Evolutionary conservation across 228 moss, liverwort and hornwort species (phyloP).

Genomic region (Sphagnum magellanicum): DNA sequence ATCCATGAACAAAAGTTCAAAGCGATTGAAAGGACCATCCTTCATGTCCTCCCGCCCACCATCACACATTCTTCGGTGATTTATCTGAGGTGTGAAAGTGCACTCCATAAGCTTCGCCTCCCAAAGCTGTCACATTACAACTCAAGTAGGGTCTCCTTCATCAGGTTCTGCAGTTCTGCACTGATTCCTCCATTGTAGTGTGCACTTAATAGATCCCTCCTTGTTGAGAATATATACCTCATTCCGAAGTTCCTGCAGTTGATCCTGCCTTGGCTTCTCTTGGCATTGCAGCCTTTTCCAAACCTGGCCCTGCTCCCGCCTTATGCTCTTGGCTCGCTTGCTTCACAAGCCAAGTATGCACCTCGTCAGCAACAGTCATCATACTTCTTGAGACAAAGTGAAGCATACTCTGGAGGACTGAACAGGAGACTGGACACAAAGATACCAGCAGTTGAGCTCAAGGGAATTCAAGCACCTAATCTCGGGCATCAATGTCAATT

Average conservation of each 20-base stretch:
- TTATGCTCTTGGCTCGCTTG: conserved; percentile 82
- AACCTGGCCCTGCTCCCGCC: conserved; percentile 61
- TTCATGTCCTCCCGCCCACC: conserved; percentile 20
- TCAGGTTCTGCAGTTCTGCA: neutral
- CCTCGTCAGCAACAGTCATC: neutral
- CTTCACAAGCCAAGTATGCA: conserved; percentile 34
- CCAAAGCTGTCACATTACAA: conserved; percentile 51
- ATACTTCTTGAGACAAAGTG: neutral
- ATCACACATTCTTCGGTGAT: conserved; percentile 32
- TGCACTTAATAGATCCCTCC: too few relatives aligned
- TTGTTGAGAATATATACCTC: conserved; percentile 36
- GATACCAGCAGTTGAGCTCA: neutral
- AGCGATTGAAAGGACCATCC: conserved; percentile 60
- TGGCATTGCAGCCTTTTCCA: conserved; percentile 80
- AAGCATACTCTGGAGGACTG: neutral
- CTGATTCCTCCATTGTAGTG: too few relatives aligned
- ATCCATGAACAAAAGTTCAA: conserved; percentile 89
- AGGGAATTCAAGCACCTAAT: conserved; percentile 40
- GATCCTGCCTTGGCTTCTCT: conserved; percentile 73
- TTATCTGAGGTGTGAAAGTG: conserved; percentile 94
- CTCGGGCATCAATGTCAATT: conserved; percentile 69
- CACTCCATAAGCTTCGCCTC: conserved; percentile 93
- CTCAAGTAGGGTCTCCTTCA: neutral
- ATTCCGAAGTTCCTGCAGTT: conserved; percentile 77
- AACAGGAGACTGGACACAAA: neutral